Evolutionary conservation across 305 asterid species (phyloP).

Genomic region (Plantago rigida): DNA sequence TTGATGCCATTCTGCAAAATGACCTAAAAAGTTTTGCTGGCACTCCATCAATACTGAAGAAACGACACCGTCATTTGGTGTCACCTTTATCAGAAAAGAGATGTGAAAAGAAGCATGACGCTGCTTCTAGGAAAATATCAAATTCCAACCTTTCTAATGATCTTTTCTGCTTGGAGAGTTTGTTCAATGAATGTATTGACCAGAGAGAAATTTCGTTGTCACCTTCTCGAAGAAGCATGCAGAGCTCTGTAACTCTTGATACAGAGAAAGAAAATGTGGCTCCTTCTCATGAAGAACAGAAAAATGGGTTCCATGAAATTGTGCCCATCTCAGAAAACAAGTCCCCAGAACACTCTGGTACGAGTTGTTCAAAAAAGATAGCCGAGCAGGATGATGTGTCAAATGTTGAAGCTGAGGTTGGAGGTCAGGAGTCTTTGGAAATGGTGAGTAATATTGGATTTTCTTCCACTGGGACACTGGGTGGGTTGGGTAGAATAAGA

Average conservation of each 20-base stretch:
- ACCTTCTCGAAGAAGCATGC: slow-evolving; percentile 31
- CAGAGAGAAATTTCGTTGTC: slow-evolving; percentile 31
- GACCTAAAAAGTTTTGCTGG: slow-evolving; percentile 1
- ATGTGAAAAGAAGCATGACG: slow-evolving; percentile 66
- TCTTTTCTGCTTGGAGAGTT: slow-evolving; percentile 56
- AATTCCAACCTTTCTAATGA: slow-evolving; percentile 47
- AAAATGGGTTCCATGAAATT: slow-evolving; percentile 27
- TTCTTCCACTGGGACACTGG: neutral
- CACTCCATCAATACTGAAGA: slow-evolving; percentile 11
- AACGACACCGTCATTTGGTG: slow-evolving; percentile 11
- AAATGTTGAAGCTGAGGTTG: slow-evolving; percentile 28
- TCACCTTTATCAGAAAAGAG: slow-evolving; percentile 28
- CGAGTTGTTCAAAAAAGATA: slow-evolving; percentile 23
- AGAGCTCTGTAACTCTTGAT: slow-evolving; percentile 28
- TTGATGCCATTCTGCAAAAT: slow-evolving; percentile 23
- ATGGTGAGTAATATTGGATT: slow-evolving; percentile 34
- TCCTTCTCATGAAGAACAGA: slow-evolving; percentile 33
- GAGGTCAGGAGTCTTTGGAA: slow-evolving; percentile 31
- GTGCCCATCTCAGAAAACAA: slow-evolving; percentile 29
- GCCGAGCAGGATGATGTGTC: slow-evolving; percentile 27
- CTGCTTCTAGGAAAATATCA: slow-evolving; percentile 36
- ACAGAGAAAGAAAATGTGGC: slow-evolving; percentile 55
- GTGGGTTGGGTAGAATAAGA: slow-evolving; percentile 1
- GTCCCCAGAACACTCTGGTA: slow-evolving; percentile 27
- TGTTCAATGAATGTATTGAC: slow-evolving; percentile 51